These are phyloP conservation scores for Rhizophora mangle DNA, from an alignment of 345 rosid species.

Conservation along the genomic window DNA sequence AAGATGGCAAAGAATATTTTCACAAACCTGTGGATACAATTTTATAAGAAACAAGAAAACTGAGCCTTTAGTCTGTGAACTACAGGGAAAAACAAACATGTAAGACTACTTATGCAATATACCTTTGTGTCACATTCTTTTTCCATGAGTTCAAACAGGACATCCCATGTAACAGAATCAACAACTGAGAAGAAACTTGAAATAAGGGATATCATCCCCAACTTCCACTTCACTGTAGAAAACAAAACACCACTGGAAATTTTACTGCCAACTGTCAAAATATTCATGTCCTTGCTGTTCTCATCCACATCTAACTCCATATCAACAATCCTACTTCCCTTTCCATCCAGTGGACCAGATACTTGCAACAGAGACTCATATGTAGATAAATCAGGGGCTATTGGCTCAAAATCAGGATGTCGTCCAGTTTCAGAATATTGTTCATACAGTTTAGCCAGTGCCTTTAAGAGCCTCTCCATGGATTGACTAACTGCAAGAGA, in stretches of 20 bases:
- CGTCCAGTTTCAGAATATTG: constrained; percentile 41
- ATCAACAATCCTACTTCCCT: constrained; percentile 58
- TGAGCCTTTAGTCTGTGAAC: constrained; percentile 17
- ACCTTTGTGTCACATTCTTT: constrained; percentile 73
- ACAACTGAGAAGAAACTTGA: constrained; percentile 61
- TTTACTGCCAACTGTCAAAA: constrained; percentile 46
- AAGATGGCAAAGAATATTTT: constrained; percentile 51
- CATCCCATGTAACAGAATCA: constrained; percentile 58
- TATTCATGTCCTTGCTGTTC: constrained; percentile 52
- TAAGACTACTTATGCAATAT: constrained; percentile 11
- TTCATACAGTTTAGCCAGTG: constrained; percentile 51
- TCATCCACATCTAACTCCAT: constrained; percentile 73
- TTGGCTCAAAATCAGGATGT: constrained; percentile 38
- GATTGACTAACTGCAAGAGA: constrained; percentile 42
- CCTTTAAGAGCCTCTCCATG: constrained; percentile 58
- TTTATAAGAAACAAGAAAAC: constrained; percentile 10
- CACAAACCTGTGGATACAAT: constrained; percentile 52
- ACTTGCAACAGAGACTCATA: constrained; percentile 40
- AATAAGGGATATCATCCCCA: constrained; percentile 70
- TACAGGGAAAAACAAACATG: constrained; percentile 11
- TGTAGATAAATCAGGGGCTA: constrained; percentile 26
- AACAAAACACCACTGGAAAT: constrained; percentile 37
- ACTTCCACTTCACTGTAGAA: constrained; percentile 63
- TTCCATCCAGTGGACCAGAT: constrained; percentile 21
- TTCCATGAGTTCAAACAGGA: constrained; percentile 52